Percentiles rank a stretch among this genome's conserved stretches.
Conservation (phyloP, 805 yeast species). For the Ogataea trehalophila region DNA sequence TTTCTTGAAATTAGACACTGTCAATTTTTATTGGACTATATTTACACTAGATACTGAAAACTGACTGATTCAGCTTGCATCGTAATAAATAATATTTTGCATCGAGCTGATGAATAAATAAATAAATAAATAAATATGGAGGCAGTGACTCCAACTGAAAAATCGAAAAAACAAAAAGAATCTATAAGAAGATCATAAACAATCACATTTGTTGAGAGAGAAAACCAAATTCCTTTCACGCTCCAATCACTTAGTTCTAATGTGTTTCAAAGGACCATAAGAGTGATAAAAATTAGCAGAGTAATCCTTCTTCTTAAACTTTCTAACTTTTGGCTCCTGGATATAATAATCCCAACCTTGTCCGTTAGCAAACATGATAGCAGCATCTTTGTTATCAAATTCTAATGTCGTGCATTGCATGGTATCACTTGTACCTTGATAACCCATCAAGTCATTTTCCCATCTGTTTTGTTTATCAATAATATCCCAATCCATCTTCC, state of each 20-base stretch:
- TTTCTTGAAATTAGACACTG: no score
- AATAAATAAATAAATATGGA: background rate
- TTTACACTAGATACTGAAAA: no score
- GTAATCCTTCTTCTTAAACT: slow-evolving; percentile 70
- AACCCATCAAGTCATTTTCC: slow-evolving; percentile 88
- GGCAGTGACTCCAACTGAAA: background rate
- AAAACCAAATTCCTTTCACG: background rate
- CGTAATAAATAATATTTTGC: no score
- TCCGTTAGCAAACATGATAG: slow-evolving; percentile 71
- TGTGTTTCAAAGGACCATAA: slow-evolving; percentile 68
- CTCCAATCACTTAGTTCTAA: slow-evolving; percentile 56
- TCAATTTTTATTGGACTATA: no score
- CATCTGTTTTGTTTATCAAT: slow-evolving; percentile 73
- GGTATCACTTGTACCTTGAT: slow-evolving; percentile 73
- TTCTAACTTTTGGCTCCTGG: slow-evolving; percentile 75
- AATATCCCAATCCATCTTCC: slow-evolving; percentile 86
- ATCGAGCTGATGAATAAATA: background rate
- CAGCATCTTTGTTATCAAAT: slow-evolving; percentile 72
- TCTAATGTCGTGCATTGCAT: slow-evolving; percentile 76
- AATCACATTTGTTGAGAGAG: background rate
- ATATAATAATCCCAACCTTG: slow-evolving; percentile 84
- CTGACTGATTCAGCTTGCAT: no score
- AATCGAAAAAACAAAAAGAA: slow-evolving; percentile 1
- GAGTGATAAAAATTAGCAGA: slow-evolving; percentile 67
- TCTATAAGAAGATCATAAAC: slow-evolving; percentile 3